These are phyloP conservation scores for Tuber calosporum DNA, from an alignment of 495 filamentous ascomycete species.

Conservation along the genomic window DNA sequence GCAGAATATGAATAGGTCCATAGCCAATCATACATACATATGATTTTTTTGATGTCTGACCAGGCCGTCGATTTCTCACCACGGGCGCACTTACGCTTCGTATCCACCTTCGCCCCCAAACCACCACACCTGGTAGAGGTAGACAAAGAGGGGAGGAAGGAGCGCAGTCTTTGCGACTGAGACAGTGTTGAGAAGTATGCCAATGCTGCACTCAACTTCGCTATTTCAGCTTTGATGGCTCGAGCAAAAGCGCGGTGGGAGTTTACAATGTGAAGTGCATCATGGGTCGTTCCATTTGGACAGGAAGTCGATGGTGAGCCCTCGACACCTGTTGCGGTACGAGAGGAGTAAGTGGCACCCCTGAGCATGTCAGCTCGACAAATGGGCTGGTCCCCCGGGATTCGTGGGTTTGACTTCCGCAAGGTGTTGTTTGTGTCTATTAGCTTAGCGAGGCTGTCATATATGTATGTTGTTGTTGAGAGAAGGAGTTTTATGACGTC, in stretches of 20 bases:
- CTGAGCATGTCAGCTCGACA: not conserved
- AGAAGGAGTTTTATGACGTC: not conserved
- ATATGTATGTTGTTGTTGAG: not conserved
- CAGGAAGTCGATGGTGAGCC: not conserved
- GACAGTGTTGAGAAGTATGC: not conserved
- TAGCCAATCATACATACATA: not conserved
- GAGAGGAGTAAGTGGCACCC: not conserved
- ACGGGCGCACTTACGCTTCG: not conserved
- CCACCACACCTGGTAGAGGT: not conserved
- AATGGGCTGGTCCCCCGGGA: not conserved
- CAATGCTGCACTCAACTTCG: not conserved
- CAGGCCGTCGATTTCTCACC: not conserved
- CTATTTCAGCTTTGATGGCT: not conserved
- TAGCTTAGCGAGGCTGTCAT: not conserved
- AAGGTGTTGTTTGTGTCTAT: not conserved
- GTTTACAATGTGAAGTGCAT: not conserved
- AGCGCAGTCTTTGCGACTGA: not conserved
- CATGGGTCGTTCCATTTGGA: not conserved
- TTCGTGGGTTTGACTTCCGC: not conserved
- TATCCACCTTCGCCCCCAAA: not conserved
- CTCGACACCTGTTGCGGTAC: not conserved
- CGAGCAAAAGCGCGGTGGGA: not conserved
- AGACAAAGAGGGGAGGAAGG: not conserved
- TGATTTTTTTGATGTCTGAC: not conserved
- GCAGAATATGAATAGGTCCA: conserved; percentile 1